A percentile compares a stretch with the other conserved stretches of the same genome.
Evolutionary conservation across 106 monocot genomes (phyloP).

Genomic region (Ottelia alismoides): DNA sequence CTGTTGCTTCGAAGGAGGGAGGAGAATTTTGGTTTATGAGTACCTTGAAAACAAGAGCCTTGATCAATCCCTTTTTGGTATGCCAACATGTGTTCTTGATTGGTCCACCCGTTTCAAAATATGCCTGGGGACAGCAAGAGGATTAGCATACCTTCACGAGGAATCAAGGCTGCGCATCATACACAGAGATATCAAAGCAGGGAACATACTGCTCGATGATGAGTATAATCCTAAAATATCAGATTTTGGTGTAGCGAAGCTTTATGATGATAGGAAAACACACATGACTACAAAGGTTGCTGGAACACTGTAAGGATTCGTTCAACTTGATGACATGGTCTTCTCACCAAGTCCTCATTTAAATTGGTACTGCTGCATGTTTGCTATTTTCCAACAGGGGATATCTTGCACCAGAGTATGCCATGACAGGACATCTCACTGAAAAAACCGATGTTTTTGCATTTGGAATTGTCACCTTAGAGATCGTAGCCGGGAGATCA

Average conservation of each 20-base stretch:
- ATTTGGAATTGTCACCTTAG: slow-evolving; percentile 69
- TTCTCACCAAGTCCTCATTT: background rate
- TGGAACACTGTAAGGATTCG: slow-evolving; percentile 56
- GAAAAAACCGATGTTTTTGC: slow-evolving; percentile 84
- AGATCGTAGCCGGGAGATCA: slow-evolving; percentile 54
- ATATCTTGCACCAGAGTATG: slow-evolving; percentile 91
- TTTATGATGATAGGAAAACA: slow-evolving; percentile 68
- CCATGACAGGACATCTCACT: slow-evolving; percentile 87
- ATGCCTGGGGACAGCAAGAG: slow-evolving; percentile 7
- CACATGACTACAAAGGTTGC: slow-evolving; percentile 81
- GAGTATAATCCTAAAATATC: slow-evolving; percentile 12
- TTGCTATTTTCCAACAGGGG: slow-evolving; percentile 28
- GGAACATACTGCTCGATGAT: slow-evolving; percentile 39
- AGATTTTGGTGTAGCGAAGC: slow-evolving; percentile 27
- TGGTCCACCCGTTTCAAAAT: slow-evolving; percentile 2
- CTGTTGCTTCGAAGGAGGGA: slow-evolving; percentile 13
- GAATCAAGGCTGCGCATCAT: slow-evolving; percentile 3
- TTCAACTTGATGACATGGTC: slow-evolving; percentile 12
- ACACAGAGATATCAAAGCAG: slow-evolving; percentile 7
- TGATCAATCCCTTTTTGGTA: slow-evolving; percentile 18
- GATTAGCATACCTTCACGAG: slow-evolving; percentile 4
- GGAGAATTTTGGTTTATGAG: slow-evolving; percentile 14
- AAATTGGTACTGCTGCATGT: background rate
- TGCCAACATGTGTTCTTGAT: too few species aligned
- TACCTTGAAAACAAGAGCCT: slow-evolving; percentile 18